A percentile compares a stretch with the other conserved stretches of the same genome.
These are phyloP conservation scores for Arctium lappa DNA, from an alignment of 129 eudicot species.

Conservation along the genomic window DNA sequence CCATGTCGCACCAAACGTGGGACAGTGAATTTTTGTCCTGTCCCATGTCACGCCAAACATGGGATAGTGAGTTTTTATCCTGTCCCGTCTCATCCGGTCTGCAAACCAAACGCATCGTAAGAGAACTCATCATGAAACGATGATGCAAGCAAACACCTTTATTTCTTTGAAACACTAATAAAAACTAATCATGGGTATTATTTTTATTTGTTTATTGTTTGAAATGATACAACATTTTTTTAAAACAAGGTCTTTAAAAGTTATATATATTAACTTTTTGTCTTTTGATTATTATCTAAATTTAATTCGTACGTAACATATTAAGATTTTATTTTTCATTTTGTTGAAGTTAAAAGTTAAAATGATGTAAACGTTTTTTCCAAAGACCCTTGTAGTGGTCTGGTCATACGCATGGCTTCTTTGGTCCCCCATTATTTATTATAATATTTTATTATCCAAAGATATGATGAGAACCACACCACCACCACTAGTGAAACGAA, in stretches of 20 bases:
- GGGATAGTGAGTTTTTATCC: no score
- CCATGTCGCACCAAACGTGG: no score
- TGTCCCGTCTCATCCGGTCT: no score
- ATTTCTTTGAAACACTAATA: neutral
- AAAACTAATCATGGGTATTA: neutral
- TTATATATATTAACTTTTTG: no score
- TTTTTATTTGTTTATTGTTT: neutral
- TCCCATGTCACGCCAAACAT: no score
- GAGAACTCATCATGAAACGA: neutral
- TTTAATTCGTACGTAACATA: neutral
- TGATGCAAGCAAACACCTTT: neutral
- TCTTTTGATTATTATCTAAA: neutral
- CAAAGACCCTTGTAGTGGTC: conserved; percentile 25
- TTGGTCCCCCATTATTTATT: conserved; percentile 36
- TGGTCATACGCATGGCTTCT: conserved; percentile 34
- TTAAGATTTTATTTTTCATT: neutral
- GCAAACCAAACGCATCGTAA: no score
- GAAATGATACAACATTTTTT: neutral
- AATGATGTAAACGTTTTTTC: neutral
- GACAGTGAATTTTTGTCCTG: no score
- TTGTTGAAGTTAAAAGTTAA: neutral
- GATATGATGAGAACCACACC: conserved; percentile 25
- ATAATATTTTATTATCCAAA: conserved; percentile 6
- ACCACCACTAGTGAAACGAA: conserved; percentile 24
- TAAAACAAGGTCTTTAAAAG: neutral